Base-by-base conservation (phyloP, 805 yeast species). In the Kazachstania taianensis region DNA sequence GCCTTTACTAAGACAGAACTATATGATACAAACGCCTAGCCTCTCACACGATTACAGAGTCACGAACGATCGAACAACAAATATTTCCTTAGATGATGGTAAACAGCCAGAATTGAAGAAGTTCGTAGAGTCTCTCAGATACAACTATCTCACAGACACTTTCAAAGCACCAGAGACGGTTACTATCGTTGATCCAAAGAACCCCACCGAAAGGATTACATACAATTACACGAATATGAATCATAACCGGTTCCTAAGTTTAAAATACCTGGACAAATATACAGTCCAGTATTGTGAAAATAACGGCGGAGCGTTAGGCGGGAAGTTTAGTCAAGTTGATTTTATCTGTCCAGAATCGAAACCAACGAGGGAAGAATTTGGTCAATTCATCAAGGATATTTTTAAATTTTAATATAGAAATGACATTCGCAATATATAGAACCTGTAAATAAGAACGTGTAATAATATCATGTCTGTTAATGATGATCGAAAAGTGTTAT, bases 251-350 rank as follows among this genome's bases (percentile, higher is more conserved):
- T 41, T 56, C 2, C 40, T 52, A 31, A 52, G 45, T 31, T 39
- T 55, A 20, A 49, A 36, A 27, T 55, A 50, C 36, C 22, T 43
- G 48, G 48, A 54, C 33, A 52, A 53, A 32, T 55, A 55, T 36
- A 25, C 46, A 30, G 53, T 53, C 5, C 62, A 57, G 37, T 48
- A 48, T 27, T 52, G 60, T 6, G 53, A 53, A 20, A 40, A 55
- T 16, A 48, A 50, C 23, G 48, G 53, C n/a, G 57, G 56, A 5
- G 20, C 36, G 7, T 30, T 46, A 14, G 56, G 57, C 12, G 57
- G 55, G 1, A 45, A 41, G 23, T 43, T 45, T 20, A 46, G 50
- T 4, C 57, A 50, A 40, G 41, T 57, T 8, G 59, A 56, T 36
- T 55, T 57, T 32, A 40, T 57, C 25, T 43, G 47, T 15, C 45